These are phyloP conservation scores for Cystofilobasidium ferigula DNA, from an alignment of 768 basidiomycete genomes.

Conservation along the genomic window DNA sequence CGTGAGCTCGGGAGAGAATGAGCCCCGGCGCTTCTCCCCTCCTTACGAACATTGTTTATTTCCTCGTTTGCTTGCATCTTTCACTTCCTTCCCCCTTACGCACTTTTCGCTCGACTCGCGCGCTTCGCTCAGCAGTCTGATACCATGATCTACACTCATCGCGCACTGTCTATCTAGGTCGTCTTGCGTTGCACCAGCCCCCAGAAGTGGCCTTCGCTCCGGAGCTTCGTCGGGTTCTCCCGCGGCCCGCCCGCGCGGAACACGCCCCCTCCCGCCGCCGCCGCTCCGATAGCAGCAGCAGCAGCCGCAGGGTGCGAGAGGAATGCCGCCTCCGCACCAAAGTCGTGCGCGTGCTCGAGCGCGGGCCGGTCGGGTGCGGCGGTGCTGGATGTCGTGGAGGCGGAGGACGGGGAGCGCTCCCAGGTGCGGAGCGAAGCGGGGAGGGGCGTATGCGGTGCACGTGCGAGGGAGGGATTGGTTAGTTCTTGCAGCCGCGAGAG, in stretches of 20 bases:
- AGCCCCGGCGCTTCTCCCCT: background rate
- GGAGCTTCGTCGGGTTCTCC: slow-evolving; percentile 1
- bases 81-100: background rate
- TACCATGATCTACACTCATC: too few species aligned
- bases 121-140: too few species aligned
- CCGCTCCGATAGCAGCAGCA: too few species aligned
- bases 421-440: slow-evolving; percentile 12
- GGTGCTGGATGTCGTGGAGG: background rate
- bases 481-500: slow-evolving; percentile 20
- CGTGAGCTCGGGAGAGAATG: slow-evolving; percentile 32
- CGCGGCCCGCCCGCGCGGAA: background rate
- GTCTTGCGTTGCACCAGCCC: background rate
- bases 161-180: too few species aligned
- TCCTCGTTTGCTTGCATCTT: background rate
- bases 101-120: background rate
- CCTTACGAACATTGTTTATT: background rate
- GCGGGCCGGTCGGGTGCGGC: background rate
- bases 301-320: too few species aligned
- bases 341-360: background rate
- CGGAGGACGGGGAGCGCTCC: background rate
- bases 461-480: slow-evolving; percentile 5
- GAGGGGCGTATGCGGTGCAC: slow-evolving; percentile 1
- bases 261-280: background rate
- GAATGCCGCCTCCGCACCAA: slow-evolving; percentile 1
- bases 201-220: slow-evolving; percentile 21